A percentile compares a stretch with the other conserved stretches of the same genome.
Evolutionary conservation across 306 rosid species (phyloP).

Genomic region (Mucuna pruriens): DNA sequence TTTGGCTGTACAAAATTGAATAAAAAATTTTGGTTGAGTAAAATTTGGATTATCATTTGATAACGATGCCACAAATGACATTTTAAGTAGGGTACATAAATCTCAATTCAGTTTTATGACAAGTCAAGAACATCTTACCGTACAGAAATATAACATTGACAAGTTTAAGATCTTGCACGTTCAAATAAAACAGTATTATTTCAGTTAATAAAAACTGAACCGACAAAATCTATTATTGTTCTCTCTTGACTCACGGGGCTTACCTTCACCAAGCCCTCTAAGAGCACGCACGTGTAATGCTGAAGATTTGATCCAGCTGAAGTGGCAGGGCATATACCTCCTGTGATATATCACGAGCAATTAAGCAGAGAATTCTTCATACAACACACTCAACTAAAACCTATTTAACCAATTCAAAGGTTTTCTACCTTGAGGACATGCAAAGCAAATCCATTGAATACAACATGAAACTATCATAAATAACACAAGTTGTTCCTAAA

Average conservation of each 20-base stretch:
- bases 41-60: not conserved
- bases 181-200: constrained; percentile 17
- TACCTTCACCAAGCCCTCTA: constrained; percentile 52
- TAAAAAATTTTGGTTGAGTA: not conserved
- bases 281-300: constrained; percentile 40
- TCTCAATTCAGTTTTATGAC: not conserved
- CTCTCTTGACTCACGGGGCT: constrained; percentile 25
- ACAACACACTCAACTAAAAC: constrained; percentile 6
- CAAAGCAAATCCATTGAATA: constrained; percentile 31
- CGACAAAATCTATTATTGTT: not conserved
- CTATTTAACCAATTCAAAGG: not conserved
- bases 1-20: not conserved
- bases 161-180: constrained; percentile 8
- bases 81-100: not conserved
- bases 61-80: not conserved
- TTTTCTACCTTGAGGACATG: constrained; percentile 1
- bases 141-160: constrained; percentile 5
- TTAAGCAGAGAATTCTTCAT: not conserved
- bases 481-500: not conserved
- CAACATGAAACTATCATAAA: constrained; percentile 18
- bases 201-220: not conserved
- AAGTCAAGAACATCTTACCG: not conserved
- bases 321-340: constrained; percentile 50
- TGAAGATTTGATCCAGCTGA: constrained; percentile 54
- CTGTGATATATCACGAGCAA: constrained; percentile 48